Evolutionary conservation across 129 eudicot species (phyloP), one percentile per base, ranked within the genome.

Genomic region (Flaveria bidentis): DNA sequence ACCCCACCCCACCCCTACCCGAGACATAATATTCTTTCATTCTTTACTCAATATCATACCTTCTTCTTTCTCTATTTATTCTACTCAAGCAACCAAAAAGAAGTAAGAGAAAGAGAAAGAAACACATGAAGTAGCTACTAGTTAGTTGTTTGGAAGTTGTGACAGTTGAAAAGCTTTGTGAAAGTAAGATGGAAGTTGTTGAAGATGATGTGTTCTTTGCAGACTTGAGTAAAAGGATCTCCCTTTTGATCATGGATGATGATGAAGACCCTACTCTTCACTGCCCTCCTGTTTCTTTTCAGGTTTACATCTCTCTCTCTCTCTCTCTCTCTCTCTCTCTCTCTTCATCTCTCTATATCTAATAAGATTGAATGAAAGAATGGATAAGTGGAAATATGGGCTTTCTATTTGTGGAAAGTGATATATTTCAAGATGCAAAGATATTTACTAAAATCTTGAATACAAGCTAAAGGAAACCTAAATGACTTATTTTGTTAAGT

Each of bases 181-280:
- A 55, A 45, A 36, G n/a, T 63, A 78, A 81, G 36, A 79, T 93
- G 80, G 98, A 93, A 72, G 74, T 93, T 66, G 85, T 88, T 25
- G 98, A 93, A 80, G 97, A 93, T 83, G 98, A 93, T 83, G 76
- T 88, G 20, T 91, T 90, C 81, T 93, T 85, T 87, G 96, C 92
- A 33, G 97, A 93, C 68, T 79, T 93, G 71, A 91, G 90, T 86
- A 86, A 84, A 62, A 92, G 89, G 84, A 93, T 93, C 82, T 87
- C 93, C 16, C 98, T 88, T 72, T 82, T 93, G 10, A 88, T 93
- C 63, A 89, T 89, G 97, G 98, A 93, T 78, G 98, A 93, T 51
- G 89, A 93, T 25, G 91, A 92, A 70, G 82, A 72, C 70, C 82
- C 89, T 39, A 68, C 77, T 80, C 67, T 82, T 68, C 84, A 78